These are phyloP conservation scores for Torulaspora quercuum DNA, from an alignment of 805 yeast genomes.

Conservation along the genomic window DNA sequence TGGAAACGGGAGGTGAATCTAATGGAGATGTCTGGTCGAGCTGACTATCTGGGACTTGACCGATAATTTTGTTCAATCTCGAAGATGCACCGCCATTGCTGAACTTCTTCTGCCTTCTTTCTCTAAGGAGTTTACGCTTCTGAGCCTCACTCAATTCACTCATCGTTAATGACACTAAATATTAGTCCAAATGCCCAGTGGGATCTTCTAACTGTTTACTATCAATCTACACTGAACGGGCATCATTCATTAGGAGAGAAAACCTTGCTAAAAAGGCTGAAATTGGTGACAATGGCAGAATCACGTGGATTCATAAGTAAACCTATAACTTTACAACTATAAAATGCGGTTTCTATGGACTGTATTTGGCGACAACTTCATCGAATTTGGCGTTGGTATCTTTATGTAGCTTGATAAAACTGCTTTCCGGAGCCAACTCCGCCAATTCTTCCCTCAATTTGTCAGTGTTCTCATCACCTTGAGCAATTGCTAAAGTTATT, in stretches of 20 bases:
- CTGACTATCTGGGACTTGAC: constrained; percentile 37
- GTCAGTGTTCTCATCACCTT: constrained; percentile 43
- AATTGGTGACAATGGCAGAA: constrained; percentile 15
- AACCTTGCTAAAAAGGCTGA: constrained; percentile 4
- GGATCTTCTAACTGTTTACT: too few relatives aligned
- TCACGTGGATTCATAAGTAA: not conserved
- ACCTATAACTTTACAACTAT: too few relatives aligned
- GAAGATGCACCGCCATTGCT: constrained; percentile 51
- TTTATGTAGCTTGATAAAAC: constrained; percentile 52
- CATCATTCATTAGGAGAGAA: not conserved
- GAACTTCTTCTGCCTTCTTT: constrained; percentile 64
- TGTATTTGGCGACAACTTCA: constrained; percentile 60
- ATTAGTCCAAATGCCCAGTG: too few relatives aligned
- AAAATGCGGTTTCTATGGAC: constrained; percentile 15
- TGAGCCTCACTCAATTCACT: constrained; percentile 47
- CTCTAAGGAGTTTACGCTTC: constrained; percentile 54
- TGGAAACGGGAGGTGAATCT: constrained; percentile 18
- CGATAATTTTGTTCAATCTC: constrained; percentile 50
- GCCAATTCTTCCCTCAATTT: constrained; percentile 47
- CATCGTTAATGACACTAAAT: constrained; percentile 5
- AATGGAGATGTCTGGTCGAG: constrained; percentile 38
- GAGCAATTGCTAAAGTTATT: constrained; percentile 58
- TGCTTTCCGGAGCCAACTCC: constrained; percentile 52
- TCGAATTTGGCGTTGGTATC: constrained; percentile 67
- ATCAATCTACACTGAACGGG: too few relatives aligned